Evolutionary conservation across 2,329 filamentous ascomycete species (phyloP), one percentile per base, ranked within the genome.

Genomic region (Penicillium sp.): DNA sequence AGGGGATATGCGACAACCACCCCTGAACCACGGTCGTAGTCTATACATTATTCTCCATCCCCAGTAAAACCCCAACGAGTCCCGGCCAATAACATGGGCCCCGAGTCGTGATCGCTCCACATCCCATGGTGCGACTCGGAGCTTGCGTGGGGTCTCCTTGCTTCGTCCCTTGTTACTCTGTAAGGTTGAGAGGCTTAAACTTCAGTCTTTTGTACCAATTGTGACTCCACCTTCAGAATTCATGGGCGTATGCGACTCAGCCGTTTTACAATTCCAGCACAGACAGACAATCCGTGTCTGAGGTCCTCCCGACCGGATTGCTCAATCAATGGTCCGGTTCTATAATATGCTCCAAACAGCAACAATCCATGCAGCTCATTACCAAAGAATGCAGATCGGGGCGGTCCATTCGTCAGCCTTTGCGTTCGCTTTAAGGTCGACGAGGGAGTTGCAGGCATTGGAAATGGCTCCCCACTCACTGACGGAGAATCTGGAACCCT

Each of bases 91-190:
- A 26, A 15, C 13, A 46, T 34, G 29, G 20, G 13, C 23, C 37
- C 49, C 43, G 26, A 42, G 17, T 42, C 39, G n/a, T 42, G 24
- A 27, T 29, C 39, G 39, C 26, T 42, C 39, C 39, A 42, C 24
- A 20, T 6, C 29, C 17, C 27, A 46, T 50, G 33, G 27, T 59
- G 51, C 49, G 44, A 54, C 40, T 49, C 53, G 53, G 58, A 52
- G 50, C 9, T 58, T 55, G 48, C 32, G 18, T 33, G 36, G 36
- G 33, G 15, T 56, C 52, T 49, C 59, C 60, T 63, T 62, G 33
- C 60, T 47, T 60, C 10, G 29, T 53, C 52, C 47, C 54, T 51
- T 60, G 52, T 47, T 36, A 43, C 48, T 46, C 51, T 51, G 56
- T 55, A 59, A 58, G 54, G 59, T 48, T 34, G 42, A 37, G 40